Percentiles rank a stretch among this genome's conserved stretches.
Conservation (phyloP, 805 yeast species). For the Blastobotrys peoriensis region DNA sequence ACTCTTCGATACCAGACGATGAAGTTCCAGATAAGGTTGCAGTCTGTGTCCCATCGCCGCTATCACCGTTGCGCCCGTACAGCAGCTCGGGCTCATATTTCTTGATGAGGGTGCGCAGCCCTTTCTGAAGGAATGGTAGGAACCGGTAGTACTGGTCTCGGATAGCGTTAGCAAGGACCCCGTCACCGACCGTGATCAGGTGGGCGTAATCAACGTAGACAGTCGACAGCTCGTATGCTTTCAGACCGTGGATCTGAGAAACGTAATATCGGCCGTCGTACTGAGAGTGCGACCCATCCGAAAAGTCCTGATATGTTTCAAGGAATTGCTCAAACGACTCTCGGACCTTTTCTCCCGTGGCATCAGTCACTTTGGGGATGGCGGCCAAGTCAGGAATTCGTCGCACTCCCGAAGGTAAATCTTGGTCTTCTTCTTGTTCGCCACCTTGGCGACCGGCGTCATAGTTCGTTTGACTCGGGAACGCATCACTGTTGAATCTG, state of each 20-base stretch:
- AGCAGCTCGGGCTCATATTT: slow-evolving; percentile 70
- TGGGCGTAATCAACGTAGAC: slow-evolving; percentile 83
- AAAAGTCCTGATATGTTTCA: slow-evolving; percentile 51
- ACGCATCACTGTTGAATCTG: neutral
- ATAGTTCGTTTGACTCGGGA: neutral
- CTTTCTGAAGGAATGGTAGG: slow-evolving; percentile 73
- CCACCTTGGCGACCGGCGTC: neutral
- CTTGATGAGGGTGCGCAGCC: slow-evolving; percentile 65
- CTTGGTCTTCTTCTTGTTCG: slow-evolving; percentile 6
- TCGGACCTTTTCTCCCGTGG: slow-evolving; percentile 88
- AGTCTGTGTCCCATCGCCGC: slow-evolving; percentile 26
- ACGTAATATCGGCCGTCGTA: slow-evolving; percentile 55
- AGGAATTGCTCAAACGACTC: slow-evolving; percentile 85
- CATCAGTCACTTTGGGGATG: slow-evolving; percentile 82
- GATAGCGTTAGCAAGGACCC: slow-evolving; percentile 83
- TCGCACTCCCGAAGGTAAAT: slow-evolving; percentile 9
- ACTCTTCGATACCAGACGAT: slow-evolving; percentile 34
- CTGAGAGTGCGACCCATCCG: slow-evolving; percentile 31
- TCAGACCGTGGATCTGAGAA: slow-evolving; percentile 77
- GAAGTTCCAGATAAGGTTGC: slow-evolving; percentile 27
- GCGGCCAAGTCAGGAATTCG: slow-evolving; percentile 27
- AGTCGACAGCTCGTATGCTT: slow-evolving; percentile 65
- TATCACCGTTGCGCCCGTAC: slow-evolving; percentile 19
- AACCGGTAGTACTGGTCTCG: slow-evolving; percentile 90
- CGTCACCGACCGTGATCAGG: slow-evolving; percentile 59